phyloP scores from a whole-genome alignment of 176 grass and related monocot genomes.

The Bonia amplexicaulis region DNA sequence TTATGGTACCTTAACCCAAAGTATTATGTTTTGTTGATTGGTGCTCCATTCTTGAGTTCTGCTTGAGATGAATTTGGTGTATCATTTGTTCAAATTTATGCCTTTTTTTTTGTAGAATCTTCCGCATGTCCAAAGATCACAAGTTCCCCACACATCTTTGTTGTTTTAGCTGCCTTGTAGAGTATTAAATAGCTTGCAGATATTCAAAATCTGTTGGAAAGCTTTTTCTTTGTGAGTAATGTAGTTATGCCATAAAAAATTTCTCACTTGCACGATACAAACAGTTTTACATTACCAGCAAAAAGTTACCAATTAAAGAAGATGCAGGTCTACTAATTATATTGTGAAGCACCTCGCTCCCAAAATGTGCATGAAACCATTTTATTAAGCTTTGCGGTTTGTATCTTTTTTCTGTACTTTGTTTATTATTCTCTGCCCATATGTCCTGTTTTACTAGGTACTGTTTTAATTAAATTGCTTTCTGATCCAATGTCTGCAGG shows the following conservation, averaged over 20 bases:
- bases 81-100: conserved; percentile 5
- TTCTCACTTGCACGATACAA: background rate
- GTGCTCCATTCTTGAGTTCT: background rate
- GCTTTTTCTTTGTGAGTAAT: background rate
- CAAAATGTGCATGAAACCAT: background rate
- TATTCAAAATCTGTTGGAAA: conserved; percentile 9
- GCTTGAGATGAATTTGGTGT: conserved; percentile 3
- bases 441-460: background rate
- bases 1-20: background rate
- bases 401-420: background rate
- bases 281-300: background rate
- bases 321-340: background rate
- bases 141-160: background rate
- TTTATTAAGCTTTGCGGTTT: background rate
- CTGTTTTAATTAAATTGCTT: conserved; percentile 27
- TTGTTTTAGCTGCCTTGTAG: background rate
- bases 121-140: background rate
- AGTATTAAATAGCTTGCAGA: background rate
- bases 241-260: background rate
- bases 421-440: conserved; percentile 4
- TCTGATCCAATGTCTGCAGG: conserved; percentile 41
- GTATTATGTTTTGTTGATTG: background rate
- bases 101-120: background rate
- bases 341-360: background rate
- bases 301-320: background rate